These are phyloP conservation scores for Theileria orientalis DNA, from an alignment of 169 alveolate species.

Conservation along the genomic window DNA sequence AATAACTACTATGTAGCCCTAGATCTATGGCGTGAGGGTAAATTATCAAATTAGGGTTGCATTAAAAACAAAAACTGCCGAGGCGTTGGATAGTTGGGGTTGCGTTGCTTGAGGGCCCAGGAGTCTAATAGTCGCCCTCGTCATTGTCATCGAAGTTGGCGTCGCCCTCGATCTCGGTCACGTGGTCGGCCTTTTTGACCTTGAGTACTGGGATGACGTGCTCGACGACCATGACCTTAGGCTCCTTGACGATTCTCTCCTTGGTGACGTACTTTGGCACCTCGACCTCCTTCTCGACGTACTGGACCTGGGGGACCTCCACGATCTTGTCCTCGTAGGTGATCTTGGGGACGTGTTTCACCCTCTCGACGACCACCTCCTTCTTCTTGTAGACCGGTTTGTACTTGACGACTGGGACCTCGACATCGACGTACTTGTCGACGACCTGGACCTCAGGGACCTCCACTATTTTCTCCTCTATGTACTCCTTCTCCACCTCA, in stretches of 20 bases:
- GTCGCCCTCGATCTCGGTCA: constrained; percentile 63
- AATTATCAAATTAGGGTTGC: background rate
- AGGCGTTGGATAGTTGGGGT: no score
- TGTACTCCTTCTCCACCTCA: constrained; percentile 75
- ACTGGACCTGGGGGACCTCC: constrained; percentile 81
- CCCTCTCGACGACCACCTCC: constrained; percentile 77
- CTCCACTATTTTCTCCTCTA: constrained; percentile 78
- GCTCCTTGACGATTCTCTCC: constrained; percentile 78
- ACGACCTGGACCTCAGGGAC: constrained; percentile 82
- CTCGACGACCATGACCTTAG: constrained; percentile 79
- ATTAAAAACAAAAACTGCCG: background rate
- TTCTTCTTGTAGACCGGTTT: constrained; percentile 76
- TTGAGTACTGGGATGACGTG: constrained; percentile 78
- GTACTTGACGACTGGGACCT: constrained; percentile 75
- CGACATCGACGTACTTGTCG: constrained; percentile 78
- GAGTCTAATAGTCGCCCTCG: constrained; percentile 16
- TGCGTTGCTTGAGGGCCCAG: no score
- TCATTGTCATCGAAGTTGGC: constrained; percentile 44
- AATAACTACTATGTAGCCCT: no score
- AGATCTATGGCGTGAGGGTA: no score
- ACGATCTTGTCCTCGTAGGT: constrained; percentile 79
- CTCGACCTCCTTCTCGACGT: constrained; percentile 79
- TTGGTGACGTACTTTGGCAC: constrained; percentile 78
- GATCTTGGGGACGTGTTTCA: constrained; percentile 75
- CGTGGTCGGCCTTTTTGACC: constrained; percentile 73